A percentile compares a stretch with the other conserved stretches of the same genome.
Evolutionary conservation across 345 rosid genomes (phyloP).

Genomic region (Eucalyptus curtisii): DNA sequence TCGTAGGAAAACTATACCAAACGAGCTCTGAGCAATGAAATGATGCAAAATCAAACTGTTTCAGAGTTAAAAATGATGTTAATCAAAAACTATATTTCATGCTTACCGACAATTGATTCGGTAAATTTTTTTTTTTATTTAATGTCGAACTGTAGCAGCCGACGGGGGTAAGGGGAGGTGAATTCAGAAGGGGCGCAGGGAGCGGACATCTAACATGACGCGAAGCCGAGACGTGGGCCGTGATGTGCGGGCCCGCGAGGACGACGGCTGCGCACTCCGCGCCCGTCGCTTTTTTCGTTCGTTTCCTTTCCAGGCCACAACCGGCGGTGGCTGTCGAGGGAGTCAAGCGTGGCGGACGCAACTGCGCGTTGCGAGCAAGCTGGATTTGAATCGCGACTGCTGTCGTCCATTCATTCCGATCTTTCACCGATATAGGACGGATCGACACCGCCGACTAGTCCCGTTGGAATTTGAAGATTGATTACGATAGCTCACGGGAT

Average conservation of each 20-base stretch:
- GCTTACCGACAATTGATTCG: not conserved
- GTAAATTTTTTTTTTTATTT: not conserved
- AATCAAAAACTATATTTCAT: not conserved
- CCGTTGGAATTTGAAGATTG: not conserved
- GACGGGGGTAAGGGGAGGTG: not conserved
- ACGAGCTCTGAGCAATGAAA: not conserved
- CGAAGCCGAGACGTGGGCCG: not conserved
- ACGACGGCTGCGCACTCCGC: not conserved
- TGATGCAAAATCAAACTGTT: not conserved
- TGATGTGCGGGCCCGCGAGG: not conserved
- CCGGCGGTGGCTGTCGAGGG: not conserved
- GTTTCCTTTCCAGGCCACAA: not conserved
- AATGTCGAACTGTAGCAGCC: not conserved
- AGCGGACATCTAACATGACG: not conserved
- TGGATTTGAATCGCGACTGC: not conserved
- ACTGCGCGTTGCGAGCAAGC: not conserved
- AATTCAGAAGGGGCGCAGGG: not conserved
- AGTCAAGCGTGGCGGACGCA: not conserved
- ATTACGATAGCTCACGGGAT: not conserved
- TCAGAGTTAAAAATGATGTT: not conserved
- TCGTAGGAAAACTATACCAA: not conserved
- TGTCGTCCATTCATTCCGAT: not conserved
- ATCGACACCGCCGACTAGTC: not conserved
- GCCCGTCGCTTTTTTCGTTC: not conserved
- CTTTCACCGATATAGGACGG: not conserved